These are phyloP conservation scores for Aspergillus brasiliensis DNA, from an alignment of 2,329 filamentous ascomycete species.

Conservation along the genomic window DNA sequence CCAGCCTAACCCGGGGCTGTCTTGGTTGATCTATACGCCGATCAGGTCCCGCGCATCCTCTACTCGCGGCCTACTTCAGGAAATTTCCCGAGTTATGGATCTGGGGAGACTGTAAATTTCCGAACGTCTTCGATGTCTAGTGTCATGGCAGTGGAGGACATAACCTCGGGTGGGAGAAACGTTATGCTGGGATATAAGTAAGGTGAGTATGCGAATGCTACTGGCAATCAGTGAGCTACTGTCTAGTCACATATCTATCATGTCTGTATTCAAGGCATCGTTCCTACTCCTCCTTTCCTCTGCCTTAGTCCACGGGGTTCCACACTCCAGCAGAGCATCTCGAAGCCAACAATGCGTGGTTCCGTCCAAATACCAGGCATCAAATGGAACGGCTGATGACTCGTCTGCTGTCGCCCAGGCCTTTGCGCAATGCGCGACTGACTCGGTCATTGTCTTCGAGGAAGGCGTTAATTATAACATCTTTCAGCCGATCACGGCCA, in stretches of 20 bases:
- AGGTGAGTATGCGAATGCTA: neutral
- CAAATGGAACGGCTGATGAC: slow-evolving; percentile 44
- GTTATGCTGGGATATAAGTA: neutral
- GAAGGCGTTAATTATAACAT: slow-evolving; percentile 48
- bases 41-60: neutral
- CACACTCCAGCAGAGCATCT: neutral
- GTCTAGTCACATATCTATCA: neutral
- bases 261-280: neutral
- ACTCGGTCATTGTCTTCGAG: slow-evolving; percentile 39
- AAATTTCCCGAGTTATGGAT: neutral
- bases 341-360: slow-evolving; percentile 22
- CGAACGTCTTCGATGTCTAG: neutral
- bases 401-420: slow-evolving; percentile 41
- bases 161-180: neutral
- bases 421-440: slow-evolving; percentile 39
- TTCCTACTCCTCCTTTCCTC: neutral
- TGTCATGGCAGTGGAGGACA: neutral
- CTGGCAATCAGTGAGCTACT: neutral
- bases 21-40: neutral
- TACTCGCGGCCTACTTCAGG: neutral
- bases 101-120: neutral
- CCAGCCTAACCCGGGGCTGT: neutral
- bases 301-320: neutral
- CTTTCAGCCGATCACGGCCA: slow-evolving; percentile 43
- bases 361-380: slow-evolving; percentile 25